A percentile compares a stretch with the other conserved stretches of the same genome.
Conservation (phyloP, 768 basidiomycete genomes). For the Leccinum disarticulatum region DNA sequence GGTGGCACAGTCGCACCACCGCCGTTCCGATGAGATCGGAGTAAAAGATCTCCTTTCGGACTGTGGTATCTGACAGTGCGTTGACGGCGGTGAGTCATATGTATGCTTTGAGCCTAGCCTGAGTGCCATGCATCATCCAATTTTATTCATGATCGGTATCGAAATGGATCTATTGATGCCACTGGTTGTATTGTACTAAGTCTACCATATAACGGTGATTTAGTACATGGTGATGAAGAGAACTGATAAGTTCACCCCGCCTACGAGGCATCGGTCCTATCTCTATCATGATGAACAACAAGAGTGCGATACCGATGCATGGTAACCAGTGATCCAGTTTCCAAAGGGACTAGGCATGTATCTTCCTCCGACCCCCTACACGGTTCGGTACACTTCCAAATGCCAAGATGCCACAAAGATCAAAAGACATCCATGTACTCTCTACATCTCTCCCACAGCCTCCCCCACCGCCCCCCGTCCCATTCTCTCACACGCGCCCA, state of each 20-base stretch:
- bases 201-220: neutral
- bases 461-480: slow-evolving; percentile 68
- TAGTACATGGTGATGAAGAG: neutral
- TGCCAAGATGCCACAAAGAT: slow-evolving; percentile 5
- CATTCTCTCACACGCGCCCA: slow-evolving; percentile 69
- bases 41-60: neutral
- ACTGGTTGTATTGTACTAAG: too few species aligned
- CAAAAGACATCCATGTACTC: slow-evolving; percentile 69
- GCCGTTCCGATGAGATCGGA: neutral
- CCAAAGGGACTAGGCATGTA: neutral
- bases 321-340: neutral
- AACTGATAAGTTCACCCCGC: neutral
- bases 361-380: neutral
- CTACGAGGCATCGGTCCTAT: neutral
- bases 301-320: too few species aligned
- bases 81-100: neutral
- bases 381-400: neutral
- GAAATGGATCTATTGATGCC: neutral
- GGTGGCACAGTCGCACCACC: neutral
- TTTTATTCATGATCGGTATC: neutral
- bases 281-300: neutral
- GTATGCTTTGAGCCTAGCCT: neutral
- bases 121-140: neutral
- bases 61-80: too few species aligned
- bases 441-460: slow-evolving; percentile 59